Evolutionary conservation across 768 basidiomycete species (phyloP).

Genomic region (Pulveroboletus ravenelii): DNA sequence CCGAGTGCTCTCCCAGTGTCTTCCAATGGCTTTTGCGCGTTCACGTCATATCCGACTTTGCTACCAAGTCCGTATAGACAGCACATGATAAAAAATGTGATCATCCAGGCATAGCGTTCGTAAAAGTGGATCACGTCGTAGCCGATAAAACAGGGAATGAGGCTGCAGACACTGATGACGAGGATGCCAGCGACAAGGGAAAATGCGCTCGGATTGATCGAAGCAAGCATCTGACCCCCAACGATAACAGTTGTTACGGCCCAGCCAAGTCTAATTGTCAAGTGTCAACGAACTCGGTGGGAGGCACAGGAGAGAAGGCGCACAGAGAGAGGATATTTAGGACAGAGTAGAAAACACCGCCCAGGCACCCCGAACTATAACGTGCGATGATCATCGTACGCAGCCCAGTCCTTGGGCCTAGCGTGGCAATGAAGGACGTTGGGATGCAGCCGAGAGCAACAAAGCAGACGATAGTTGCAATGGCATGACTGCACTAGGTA

Average conservation of each 20-base stretch:
- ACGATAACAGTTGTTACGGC: conserved; percentile 45
- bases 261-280: conserved; percentile 39
- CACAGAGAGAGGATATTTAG: conserved; percentile 52
- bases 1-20: conserved; percentile 42
- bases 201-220: conserved; percentile 40
- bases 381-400: conserved; percentile 52
- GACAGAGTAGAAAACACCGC: conserved; percentile 45
- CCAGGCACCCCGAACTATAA: conserved; percentile 46
- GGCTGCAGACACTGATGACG: conserved; percentile 38
- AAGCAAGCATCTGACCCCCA: conserved; percentile 48
- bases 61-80: conserved; percentile 49
- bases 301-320: background rate
- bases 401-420: conserved; percentile 50
- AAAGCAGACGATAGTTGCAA: conserved; percentile 45
- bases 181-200: conserved; percentile 47
- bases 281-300: background rate
- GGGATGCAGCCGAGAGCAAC: conserved; percentile 38
- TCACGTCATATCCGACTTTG: conserved; percentile 42
- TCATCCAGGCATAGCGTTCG: conserved; percentile 55
- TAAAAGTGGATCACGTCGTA: conserved; percentile 45
- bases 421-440: conserved; percentile 48
- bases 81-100: conserved; percentile 42
- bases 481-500: conserved; percentile 32
- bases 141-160: conserved; percentile 45
- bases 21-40: conserved; percentile 39